Conservation (phyloP, 2,329 filamentous ascomycete genomes). For the Cryphonectria nitschkei region DNA sequence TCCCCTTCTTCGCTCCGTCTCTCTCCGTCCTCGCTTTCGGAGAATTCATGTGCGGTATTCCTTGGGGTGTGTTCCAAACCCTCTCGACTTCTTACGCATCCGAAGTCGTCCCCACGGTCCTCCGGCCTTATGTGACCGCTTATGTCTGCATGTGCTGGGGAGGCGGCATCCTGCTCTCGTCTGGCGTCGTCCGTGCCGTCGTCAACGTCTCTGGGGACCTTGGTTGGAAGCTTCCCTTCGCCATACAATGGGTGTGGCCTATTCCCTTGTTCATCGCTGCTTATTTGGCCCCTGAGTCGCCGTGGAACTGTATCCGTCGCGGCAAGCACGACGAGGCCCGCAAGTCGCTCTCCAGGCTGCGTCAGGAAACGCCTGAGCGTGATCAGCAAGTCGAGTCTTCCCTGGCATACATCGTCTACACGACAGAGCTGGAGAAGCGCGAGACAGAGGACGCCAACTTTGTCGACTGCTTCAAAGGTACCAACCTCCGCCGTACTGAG, state of each 20-base stretch:
- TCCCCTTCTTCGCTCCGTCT: constrained; percentile 41
- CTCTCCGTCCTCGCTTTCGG: constrained; percentile 41
- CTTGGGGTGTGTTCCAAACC: constrained; percentile 43
- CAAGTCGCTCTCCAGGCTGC: constrained; percentile 34
- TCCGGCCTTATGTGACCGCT: constrained; percentile 42
- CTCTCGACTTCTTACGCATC: constrained; percentile 43
- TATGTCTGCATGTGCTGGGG: constrained; percentile 47
- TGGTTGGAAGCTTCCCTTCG: constrained; percentile 44
- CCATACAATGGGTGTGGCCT: constrained; percentile 45
- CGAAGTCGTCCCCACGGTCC: constrained; percentile 38
- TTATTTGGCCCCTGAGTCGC: constrained; percentile 43
- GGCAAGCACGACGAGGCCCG: constrained; percentile 36
- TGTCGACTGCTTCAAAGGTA: constrained; percentile 34
- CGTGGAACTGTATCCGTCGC: constrained; percentile 42
- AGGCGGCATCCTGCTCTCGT: constrained; percentile 43
- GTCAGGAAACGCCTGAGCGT: constrained; percentile 31
- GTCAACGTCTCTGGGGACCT: constrained; percentile 37
- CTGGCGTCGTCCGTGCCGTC: constrained; percentile 40
- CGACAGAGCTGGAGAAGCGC: constrained; percentile 32
- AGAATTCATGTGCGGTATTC: constrained; percentile 44
- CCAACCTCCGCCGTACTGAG: constrained; percentile 35
- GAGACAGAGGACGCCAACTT: constrained; percentile 33
- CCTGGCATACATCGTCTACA: constrained; percentile 34
- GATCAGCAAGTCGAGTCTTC: constrained; percentile 36
- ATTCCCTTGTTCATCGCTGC: constrained; percentile 40